Evolutionary conservation across 169 alveolate species (phyloP), one percentile per base, ranked within the genome.

Genomic region (Cryptosporidium baileyi): DNA sequence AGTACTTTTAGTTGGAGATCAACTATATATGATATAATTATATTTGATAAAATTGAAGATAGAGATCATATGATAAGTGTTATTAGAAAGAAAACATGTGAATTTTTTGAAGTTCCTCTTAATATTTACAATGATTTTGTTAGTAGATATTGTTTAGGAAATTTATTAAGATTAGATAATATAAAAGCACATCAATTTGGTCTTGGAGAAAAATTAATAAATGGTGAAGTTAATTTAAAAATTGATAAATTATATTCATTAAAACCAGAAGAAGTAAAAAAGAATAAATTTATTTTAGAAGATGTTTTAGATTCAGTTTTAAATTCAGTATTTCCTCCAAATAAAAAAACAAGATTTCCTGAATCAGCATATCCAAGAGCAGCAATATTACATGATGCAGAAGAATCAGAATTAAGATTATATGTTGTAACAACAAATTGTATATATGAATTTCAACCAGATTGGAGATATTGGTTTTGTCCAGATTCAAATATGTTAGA

Each of bases 401-500:
- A 74, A 28, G 36, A 54, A 47, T 51, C 85, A 36, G 54, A 54
- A 28, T 22, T 74, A 36, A 51, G 49, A 3, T 40, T 54, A 40
- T 74, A 54, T 45, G 85, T 74, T 22, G 38, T 74, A 9, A 74
- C 85, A 17, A 34, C 54, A 36, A 74, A 74, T 41, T 38, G 74
- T 36, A 59, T 74, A 9, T 74, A 74, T 36, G 85, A 74, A 34
- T 34, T 74, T 19, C 49, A 51, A 36, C 60, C 54, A 22, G 67
- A 74, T 28, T 74, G 85, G 85, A 51, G 67, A 57, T 74, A 40
- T 54, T 74, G 85, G 85, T 74, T 74, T 28, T 74, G 61, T 3
- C 85, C 85, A 24, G 85, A 74, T 74, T 74, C 85, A 54, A 51
- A n/a, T 11, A 74, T 74, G 85, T 44, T 74, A 11, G 67, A 51